Conservation (phyloP, 78 protist species). For the Andalucia godoyi region DNA sequence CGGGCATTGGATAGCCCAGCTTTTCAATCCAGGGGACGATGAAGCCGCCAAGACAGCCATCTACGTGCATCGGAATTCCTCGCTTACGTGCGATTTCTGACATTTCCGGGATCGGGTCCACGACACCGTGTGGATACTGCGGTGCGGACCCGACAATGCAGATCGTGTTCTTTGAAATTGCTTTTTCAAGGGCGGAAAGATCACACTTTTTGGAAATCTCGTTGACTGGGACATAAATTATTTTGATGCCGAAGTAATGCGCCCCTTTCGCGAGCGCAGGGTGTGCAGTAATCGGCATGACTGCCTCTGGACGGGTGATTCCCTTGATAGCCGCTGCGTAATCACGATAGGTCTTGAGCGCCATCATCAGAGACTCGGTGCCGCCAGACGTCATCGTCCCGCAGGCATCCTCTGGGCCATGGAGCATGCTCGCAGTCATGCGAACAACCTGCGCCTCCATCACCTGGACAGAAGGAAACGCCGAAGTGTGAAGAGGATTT, state of each 20-base stretch:
- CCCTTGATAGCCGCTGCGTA: constrained; percentile 24
- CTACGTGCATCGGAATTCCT: constrained; percentile 66
- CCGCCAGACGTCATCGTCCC: constrained; percentile 53
- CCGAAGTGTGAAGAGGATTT: constrained; percentile 69
- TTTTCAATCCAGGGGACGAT: constrained; percentile 48
- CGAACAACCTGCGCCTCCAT: constrained; percentile 68
- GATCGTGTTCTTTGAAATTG: constrained; percentile 43
- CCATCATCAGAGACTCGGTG: constrained; percentile 53
- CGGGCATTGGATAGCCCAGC: constrained; percentile 27
- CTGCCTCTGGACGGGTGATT: background rate
- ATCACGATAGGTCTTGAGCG: constrained; percentile 33
- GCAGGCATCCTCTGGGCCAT: constrained; percentile 41
- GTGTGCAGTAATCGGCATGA: constrained; percentile 26
- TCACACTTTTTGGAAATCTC: constrained; percentile 22
- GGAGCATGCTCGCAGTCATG: constrained; percentile 54
- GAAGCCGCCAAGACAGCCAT: constrained; percentile 76
- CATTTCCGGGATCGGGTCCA: constrained; percentile 50
- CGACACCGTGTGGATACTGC: constrained; percentile 62
- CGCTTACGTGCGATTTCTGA: constrained; percentile 33
- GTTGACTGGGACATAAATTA: constrained; percentile 18
- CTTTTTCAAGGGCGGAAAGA: background rate
- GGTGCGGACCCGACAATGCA: constrained; percentile 62
- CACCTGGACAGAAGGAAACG: constrained; percentile 53
- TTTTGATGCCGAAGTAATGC: constrained; percentile 10
- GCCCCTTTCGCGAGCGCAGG: constrained; percentile 34